These are phyloP conservation scores for Phytophthora ramorum DNA, from an alignment of 352 stramenopile species.

Conservation along the genomic window DNA sequence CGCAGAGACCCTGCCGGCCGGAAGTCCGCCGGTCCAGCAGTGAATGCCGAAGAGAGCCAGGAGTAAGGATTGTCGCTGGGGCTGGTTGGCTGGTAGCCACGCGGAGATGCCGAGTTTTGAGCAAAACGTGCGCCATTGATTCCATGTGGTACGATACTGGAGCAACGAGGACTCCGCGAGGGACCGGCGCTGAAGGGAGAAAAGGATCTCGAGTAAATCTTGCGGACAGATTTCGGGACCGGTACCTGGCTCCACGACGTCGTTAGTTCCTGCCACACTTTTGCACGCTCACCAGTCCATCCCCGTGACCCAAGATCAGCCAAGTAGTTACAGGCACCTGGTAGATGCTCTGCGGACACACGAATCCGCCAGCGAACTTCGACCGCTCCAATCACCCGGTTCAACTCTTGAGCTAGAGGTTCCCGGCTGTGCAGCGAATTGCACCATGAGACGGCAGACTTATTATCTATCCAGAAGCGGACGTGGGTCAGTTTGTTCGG, in stretches of 20 bases:
- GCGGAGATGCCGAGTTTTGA: neutral
- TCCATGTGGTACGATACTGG: slow-evolving; percentile 1
- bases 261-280: too few relatives aligned
- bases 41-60: slow-evolving; percentile 10
- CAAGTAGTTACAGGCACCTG: neutral
- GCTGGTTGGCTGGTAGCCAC: neutral
- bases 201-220: slow-evolving; percentile 1
- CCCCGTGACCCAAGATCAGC: neutral
- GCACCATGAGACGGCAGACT: slow-evolving; percentile 7
- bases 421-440: slow-evolving; percentile 5
- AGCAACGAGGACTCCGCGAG: neutral
- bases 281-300: too few relatives aligned
- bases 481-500: neutral
- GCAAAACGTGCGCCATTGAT: neutral
- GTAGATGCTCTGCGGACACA: neutral
- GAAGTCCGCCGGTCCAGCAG: slow-evolving; percentile 4
- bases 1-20: neutral
- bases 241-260: neutral
- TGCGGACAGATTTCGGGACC: neutral
- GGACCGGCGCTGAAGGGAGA: neutral
- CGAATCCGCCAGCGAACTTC: neutral
- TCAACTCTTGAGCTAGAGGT: slow-evolving; percentile 2
- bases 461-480: slow-evolving; percentile 12
- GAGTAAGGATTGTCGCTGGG: slow-evolving; percentile 1
- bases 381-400: neutral